These are phyloP conservation scores for Trichoderma koningii DNA, from an alignment of 2,329 filamentous ascomycete species.

Conservation along the genomic window DNA sequence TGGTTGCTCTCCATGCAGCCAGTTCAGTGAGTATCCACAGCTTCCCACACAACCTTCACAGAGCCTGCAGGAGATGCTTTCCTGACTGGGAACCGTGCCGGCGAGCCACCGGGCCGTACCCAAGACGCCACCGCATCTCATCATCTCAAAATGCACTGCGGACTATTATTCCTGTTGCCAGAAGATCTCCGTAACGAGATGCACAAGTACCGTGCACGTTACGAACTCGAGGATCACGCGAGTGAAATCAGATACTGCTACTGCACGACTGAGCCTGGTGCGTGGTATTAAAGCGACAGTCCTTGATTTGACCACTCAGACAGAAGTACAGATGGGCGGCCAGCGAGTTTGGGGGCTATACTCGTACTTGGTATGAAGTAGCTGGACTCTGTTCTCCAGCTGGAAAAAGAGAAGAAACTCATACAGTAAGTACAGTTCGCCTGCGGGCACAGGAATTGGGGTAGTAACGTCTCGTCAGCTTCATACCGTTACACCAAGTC, in stretches of 20 bases:
- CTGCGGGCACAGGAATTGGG: background rate
- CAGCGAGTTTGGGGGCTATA: no score
- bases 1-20: constrained; percentile 18
- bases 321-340: background rate
- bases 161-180: constrained; percentile 9
- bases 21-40: constrained; percentile 7
- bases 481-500: constrained; percentile 10
- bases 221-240: background rate
- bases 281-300: background rate
- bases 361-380: background rate
- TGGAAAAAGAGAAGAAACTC: background rate
- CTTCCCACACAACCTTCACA: constrained; percentile 18
- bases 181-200: constrained; percentile 17
- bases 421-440: background rate
- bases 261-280: background rate
- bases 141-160: constrained; percentile 22
- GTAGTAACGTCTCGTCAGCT: constrained; percentile 1
- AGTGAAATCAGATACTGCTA: background rate
- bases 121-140: constrained; percentile 25
- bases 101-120: constrained; percentile 24
- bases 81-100: constrained; percentile 27
- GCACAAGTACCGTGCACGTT: background rate
- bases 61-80: constrained; percentile 25
- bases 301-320: background rate
- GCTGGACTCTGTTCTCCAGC: no score